Evolutionary conservation across 495 filamentous ascomycete genomes (phyloP), one percentile per base, ranked within the genome.

Genomic region (Letharia lupina): DNA sequence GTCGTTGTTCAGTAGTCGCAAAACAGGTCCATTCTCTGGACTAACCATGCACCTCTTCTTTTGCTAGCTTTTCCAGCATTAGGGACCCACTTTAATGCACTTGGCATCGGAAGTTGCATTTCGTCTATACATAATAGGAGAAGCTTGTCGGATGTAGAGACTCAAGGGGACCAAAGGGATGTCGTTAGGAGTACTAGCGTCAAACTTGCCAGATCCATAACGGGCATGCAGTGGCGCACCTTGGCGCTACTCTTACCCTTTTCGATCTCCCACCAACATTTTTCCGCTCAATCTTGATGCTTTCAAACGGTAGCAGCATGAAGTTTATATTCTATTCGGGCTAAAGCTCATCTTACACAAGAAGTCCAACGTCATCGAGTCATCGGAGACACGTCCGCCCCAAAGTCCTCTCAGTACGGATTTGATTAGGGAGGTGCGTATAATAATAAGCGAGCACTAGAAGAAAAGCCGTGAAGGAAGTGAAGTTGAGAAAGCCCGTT

Each of bases 121-220:
- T 28, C 23, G 23, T 28, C 23, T 28, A 28, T 28, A 28, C 23
- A 28, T 28, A 23, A 52, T 28, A 52, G 1, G 50, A 54, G 50
- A 33, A 31, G 50, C 7, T 39, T 20, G 33, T 57, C 12, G 31
- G 15, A 8, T 16, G 33, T 37, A 33, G 23, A 3, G 40, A 42
- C 6, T 2, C 23, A 28, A 28, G 23, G 23, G 23, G 23, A 28
- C 23, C 23, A 28, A 10, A 20, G 48, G 52, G 6, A 15, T 35
- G 52, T 56, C 52, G 52, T 57, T 57, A 31, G 33, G 16, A 57
- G 1, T 9, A 57, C 54, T 57, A 57, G 54, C 13, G 54, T 57
- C 31, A 37, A 37, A 57, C 13, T 37, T 20, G 54, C 33, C 33
- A 16, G 16, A 35, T 20, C 54, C 54, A 18, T 57, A 57, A 57